These are phyloP conservation scores for Megacollybia marginata DNA, from an alignment of 768 basidiomycete species.

Conservation along the genomic window DNA sequence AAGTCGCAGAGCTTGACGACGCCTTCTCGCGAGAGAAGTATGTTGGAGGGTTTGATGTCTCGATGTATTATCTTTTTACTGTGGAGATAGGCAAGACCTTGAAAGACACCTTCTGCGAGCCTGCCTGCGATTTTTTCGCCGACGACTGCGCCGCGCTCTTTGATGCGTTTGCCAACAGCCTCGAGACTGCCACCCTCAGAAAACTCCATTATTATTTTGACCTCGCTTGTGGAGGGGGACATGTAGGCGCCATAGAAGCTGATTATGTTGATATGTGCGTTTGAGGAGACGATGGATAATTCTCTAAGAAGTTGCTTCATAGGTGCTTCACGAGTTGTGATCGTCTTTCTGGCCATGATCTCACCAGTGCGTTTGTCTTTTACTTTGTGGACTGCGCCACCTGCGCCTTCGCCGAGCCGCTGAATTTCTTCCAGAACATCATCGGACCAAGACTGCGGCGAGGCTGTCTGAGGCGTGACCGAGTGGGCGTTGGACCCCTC, in stretches of 20 bases:
- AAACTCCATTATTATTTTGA: conserved; percentile 93
- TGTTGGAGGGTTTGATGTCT: conserved; percentile 92
- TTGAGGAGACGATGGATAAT: conserved; percentile 81
- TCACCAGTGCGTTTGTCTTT: conserved; percentile 70
- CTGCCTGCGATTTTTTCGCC: conserved; percentile 87
- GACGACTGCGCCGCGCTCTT: conserved; percentile 68
- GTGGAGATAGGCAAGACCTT: conserved; percentile 93
- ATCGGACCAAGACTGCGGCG: conserved; percentile 50
- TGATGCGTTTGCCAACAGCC: conserved; percentile 78
- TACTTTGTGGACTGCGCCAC: conserved; percentile 94
- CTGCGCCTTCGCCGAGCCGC: conserved; percentile 90
- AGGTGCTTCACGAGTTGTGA: conserved; percentile 85
- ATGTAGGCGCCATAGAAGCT: conserved; percentile 90
- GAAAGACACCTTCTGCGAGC: conserved; percentile 87
- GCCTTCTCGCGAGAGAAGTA: conserved; percentile 84
- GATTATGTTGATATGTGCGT: conserved; percentile 81
- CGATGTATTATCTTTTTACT: conserved; percentile 89
- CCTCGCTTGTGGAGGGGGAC: conserved; percentile 80
- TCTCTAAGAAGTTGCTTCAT: conserved; percentile 90
- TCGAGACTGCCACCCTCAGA: conserved; percentile 88
- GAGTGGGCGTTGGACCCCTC: conserved; percentile 15
- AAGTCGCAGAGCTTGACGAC: conserved; percentile 92
- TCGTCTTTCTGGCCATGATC: conserved; percentile 92
- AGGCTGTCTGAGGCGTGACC: conserved; percentile 10
- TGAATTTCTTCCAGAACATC: conserved; percentile 66